Conservation (phyloP, 345 rosid species). For the Aquilaria malaccensis region DNA sequence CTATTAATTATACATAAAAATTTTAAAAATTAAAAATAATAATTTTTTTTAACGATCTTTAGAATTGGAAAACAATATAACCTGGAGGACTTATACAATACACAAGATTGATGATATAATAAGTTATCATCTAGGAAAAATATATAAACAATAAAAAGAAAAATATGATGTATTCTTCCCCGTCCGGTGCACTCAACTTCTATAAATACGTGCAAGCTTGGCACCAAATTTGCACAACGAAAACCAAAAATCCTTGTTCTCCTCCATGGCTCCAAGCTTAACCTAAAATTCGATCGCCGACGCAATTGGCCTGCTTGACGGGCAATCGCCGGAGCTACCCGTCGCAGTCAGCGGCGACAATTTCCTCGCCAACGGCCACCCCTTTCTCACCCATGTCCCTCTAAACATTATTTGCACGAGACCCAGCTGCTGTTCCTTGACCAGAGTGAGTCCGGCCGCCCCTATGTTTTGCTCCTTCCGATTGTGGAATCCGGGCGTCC, state of each 20-base stretch:
- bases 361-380: slow-evolving; percentile 50
- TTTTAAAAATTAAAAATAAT: too few species aligned
- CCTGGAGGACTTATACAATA: too few species aligned
- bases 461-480: slow-evolving; percentile 61
- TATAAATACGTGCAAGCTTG: slow-evolving; percentile 3
- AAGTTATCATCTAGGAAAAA: too few species aligned
- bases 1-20: too few species aligned
- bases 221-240: neutral
- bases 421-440: slow-evolving; percentile 71
- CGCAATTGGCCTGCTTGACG: slow-evolving; percentile 13
- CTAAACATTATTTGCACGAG: slow-evolving; percentile 46
- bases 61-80: too few species aligned
- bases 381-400: slow-evolving; percentile 58
- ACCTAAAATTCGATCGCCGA: slow-evolving; percentile 17
- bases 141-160: neutral
- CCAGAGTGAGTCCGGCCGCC: slow-evolving; percentile 38
- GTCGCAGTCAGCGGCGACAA: slow-evolving; percentile 38
- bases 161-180: neutral
- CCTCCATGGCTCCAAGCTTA: slow-evolving; percentile 20
- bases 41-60: too few species aligned
- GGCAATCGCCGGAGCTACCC: slow-evolving; percentile 1
- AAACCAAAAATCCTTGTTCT: neutral
- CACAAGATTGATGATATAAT: too few species aligned
- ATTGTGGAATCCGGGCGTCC: slow-evolving; percentile 54
- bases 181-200: neutral